Evolutionary conservation across 2,329 filamentous ascomycete species (phyloP).

Genomic region (Berkeleyomyces rouxiae): DNA sequence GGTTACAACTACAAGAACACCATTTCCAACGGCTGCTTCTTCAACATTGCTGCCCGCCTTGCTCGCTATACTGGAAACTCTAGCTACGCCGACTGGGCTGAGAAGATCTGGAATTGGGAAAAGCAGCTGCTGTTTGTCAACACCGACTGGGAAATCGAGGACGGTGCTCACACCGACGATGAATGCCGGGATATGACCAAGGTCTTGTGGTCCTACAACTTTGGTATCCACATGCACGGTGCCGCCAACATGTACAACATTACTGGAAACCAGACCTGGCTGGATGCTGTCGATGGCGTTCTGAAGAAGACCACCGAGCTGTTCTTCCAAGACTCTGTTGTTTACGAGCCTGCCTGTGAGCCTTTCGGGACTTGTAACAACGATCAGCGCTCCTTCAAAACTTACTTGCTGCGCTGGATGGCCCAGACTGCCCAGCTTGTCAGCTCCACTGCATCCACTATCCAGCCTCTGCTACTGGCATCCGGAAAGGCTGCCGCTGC

Average conservation of each 20-base stretch:
- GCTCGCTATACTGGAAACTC: slow-evolving; percentile 63
- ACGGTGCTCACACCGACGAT: slow-evolving; percentile 25
- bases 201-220: slow-evolving; percentile 47
- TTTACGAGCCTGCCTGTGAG: slow-evolving; percentile 55
- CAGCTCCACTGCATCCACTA: slow-evolving; percentile 31
- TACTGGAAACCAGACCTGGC: slow-evolving; percentile 36
- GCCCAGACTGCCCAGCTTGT: slow-evolving; percentile 37
- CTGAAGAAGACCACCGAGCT: slow-evolving; percentile 31
- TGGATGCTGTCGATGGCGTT: slow-evolving; percentile 41
- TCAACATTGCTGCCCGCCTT: slow-evolving; percentile 53
- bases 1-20: slow-evolving; percentile 55
- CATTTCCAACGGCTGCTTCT: slow-evolving; percentile 53
- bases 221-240: slow-evolving; percentile 47
- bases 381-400: slow-evolving; percentile 63
- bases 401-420: slow-evolving; percentile 54
- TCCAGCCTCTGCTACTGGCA: slow-evolving; percentile 34
- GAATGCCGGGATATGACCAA: slow-evolving; percentile 37
- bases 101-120: slow-evolving; percentile 53
- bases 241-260: slow-evolving; percentile 46
- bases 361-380: slow-evolving; percentile 41
- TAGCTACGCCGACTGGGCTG: slow-evolving; percentile 64
- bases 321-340: slow-evolving; percentile 38
- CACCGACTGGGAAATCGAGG: slow-evolving; percentile 37
- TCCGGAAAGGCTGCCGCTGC: slow-evolving; percentile 35
- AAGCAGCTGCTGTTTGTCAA: slow-evolving; percentile 38